A percentile compares a stretch with the other conserved stretches of the same genome.
These are phyloP conservation scores for Astrothelium subdiscretum DNA, from an alignment of 495 filamentous ascomycete species.

Conservation along the genomic window DNA sequence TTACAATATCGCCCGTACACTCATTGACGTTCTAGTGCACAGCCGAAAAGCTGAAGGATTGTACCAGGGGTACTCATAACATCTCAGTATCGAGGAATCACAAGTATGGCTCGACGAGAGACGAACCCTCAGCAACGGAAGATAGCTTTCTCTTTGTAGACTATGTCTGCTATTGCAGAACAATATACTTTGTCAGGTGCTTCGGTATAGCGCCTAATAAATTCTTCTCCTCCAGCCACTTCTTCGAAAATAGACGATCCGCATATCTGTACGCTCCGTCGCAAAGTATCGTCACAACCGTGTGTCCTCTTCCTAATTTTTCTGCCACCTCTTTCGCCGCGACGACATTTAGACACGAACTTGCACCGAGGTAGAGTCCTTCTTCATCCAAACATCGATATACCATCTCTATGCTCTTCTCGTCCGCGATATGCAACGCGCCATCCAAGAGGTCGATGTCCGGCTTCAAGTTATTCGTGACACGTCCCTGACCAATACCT, in stretches of 20 bases:
- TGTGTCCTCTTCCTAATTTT: constrained; percentile 78
- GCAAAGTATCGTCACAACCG: constrained; percentile 85
- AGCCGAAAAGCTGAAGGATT: too few relatives aligned
- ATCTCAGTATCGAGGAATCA: too few relatives aligned
- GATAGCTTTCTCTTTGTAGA: too few relatives aligned
- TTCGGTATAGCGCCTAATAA: constrained; percentile 73
- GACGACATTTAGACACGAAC: constrained; percentile 84
- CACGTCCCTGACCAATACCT: constrained; percentile 92
- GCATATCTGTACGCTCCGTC: constrained; percentile 96
- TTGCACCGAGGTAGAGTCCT: constrained; percentile 90
- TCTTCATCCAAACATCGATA: constrained; percentile 96
- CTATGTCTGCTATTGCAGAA: constrained; percentile 50
- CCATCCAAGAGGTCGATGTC: constrained; percentile 80
- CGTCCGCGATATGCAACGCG: constrained; percentile 76
- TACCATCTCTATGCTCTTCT: constrained; percentile 95
- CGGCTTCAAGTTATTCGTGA: constrained; percentile 82
- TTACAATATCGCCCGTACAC: too few relatives aligned
- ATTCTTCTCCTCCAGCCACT: constrained; percentile 80
- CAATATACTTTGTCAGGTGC: constrained; percentile 83
- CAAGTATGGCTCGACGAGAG: too few relatives aligned
- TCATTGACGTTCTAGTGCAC: too few relatives aligned
- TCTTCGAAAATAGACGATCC: constrained; percentile 77
- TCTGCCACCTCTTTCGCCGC: constrained; percentile 90
- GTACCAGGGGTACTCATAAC: too few relatives aligned
- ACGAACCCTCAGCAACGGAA: too few relatives aligned